A percentile compares a stretch with the other conserved stretches of the same genome.
These are phyloP conservation scores for Diddensiella transvaalensis DNA, from an alignment of 805 yeast species.

Conservation along the genomic window DNA sequence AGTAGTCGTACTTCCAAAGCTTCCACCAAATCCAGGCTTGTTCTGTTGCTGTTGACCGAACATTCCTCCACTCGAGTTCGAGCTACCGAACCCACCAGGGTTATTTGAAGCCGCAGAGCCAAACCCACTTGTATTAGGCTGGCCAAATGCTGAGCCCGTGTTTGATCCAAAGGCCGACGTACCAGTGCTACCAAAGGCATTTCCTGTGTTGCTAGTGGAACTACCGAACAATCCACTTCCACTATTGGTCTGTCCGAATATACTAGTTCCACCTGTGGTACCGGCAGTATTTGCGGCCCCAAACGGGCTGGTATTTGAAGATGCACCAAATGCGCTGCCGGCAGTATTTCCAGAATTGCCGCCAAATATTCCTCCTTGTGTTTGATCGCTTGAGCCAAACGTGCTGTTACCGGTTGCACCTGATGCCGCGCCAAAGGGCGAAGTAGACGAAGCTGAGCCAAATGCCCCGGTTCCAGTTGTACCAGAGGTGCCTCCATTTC, in stretches of 20 bases:
- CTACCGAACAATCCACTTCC: constrained; percentile 43
- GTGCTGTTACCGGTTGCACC: constrained; percentile 28
- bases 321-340: constrained; percentile 35
- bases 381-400: constrained; percentile 39
- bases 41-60: constrained; percentile 20
- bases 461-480: constrained; percentile 18
- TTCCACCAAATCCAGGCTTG: neutral
- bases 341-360: constrained; percentile 26
- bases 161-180: constrained; percentile 21
- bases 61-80: too few relatives aligned
- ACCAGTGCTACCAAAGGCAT: constrained; percentile 16
- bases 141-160: constrained; percentile 27
- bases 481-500: constrained; percentile 36
- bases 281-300: constrained; percentile 10
- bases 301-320: constrained; percentile 15
- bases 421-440: constrained; percentile 40
- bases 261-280: constrained; percentile 25
- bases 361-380: constrained; percentile 40
- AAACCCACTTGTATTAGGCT: constrained; percentile 32
- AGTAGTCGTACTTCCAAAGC: neutral
- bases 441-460: constrained; percentile 29
- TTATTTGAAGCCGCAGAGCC: constrained; percentile 26
- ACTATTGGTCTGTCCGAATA: constrained; percentile 28
- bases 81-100: too few relatives aligned
- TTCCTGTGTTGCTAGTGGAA: constrained; percentile 28